Evolutionary conservation across 1,284 basidiomycete genomes (phyloP), one percentile per base, ranked within the genome.

Genomic region (Trametes sp.): DNA sequence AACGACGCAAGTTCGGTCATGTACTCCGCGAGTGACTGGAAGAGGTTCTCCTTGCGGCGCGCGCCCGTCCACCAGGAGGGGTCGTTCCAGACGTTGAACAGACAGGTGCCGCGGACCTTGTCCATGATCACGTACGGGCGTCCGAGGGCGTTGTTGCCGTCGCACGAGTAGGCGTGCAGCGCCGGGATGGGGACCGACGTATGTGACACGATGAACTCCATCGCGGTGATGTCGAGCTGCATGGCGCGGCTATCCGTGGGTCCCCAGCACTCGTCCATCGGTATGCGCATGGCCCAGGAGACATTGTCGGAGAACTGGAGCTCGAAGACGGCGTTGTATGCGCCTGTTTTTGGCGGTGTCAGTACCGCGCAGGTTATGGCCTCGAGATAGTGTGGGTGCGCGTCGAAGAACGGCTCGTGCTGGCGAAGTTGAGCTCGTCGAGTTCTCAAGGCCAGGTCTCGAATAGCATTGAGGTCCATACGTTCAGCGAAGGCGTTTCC

Each of bases 71-170:
- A 53, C 57, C 57, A 59, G 4, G 48, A 13, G n/a, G 56, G 11
- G 19, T 51, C 41, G 28, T 33, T 14, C 56, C 56, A 51, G 4
- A 58, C 38, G 4, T 51, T 49, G n/a, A 24, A 23, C 1, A 58
- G 48, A 21, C 28, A 45, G 2, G 21, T 33, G 5, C 56, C 56
- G 13, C 28, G 56, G n/a, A 58, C 49, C 49, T 33, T 58, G n/a
- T 58, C 56, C 56, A 44, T 58, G 38, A 58, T 23, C 13, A 51
- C 45, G 48, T 51, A 58, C 2, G 56, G 56, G 28, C 49, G 56
- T 11, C 38, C 19, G n/a, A 58, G 48, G n/a, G 56, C 6, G 24
- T 51, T 44, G n/a, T 58, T 28, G 38, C 8, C 21, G 21, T 58
- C 49, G 38, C 56, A 58, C 10, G 48, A 58, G 14, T 51, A 58